Percentiles rank a stretch among this genome's conserved stretches.
phyloP scores from a whole-genome alignment of 176 grass and related monocot genomes.

The Poa pratensis region DNA sequence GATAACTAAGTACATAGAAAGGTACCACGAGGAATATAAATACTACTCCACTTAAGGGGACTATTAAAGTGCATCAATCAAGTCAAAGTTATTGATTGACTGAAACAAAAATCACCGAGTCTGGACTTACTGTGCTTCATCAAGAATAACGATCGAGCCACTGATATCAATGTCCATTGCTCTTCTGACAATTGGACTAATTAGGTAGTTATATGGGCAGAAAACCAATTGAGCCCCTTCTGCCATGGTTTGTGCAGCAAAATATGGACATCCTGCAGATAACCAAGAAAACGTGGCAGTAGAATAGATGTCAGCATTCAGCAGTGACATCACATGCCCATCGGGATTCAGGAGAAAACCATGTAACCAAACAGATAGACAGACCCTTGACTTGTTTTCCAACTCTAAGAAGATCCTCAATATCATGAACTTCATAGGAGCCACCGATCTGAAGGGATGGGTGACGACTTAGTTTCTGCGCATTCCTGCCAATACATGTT shows the following conservation, averaged over 20 bases:
- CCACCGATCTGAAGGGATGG: constrained; percentile 93
- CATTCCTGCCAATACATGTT: constrained; percentile 66
- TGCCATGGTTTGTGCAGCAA: constrained; percentile 89
- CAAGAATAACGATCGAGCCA: constrained; percentile 85
- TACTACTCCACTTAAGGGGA: background rate
- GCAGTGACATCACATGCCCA: background rate
- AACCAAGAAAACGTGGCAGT: constrained; percentile 26
- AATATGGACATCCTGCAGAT: constrained; percentile 86
- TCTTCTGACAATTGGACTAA: constrained; percentile 92
- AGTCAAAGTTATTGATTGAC: background rate
- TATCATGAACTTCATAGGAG: constrained; percentile 93
- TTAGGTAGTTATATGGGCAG: constrained; percentile 91
- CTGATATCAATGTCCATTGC: constrained; percentile 96
- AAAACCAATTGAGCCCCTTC: constrained; percentile 87
- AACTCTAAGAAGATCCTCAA: constrained; percentile 91
- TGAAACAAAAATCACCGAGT: constrained; percentile 26
- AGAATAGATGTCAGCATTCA: background rate
- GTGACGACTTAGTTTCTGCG: constrained; percentile 82
- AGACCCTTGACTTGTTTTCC: constrained; percentile 74
- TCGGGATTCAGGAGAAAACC: background rate
- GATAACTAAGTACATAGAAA: constrained; percentile 1
- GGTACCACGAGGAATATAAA: background rate
- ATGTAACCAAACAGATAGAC: constrained; percentile 44
- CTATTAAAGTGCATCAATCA: constrained; percentile 4
- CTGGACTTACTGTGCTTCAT: constrained; percentile 91